Percentiles rank a stretch among this genome's conserved stretches.
Conservation (phyloP, 352 stramenopile species). For the Globisporangium canariense region DNA sequence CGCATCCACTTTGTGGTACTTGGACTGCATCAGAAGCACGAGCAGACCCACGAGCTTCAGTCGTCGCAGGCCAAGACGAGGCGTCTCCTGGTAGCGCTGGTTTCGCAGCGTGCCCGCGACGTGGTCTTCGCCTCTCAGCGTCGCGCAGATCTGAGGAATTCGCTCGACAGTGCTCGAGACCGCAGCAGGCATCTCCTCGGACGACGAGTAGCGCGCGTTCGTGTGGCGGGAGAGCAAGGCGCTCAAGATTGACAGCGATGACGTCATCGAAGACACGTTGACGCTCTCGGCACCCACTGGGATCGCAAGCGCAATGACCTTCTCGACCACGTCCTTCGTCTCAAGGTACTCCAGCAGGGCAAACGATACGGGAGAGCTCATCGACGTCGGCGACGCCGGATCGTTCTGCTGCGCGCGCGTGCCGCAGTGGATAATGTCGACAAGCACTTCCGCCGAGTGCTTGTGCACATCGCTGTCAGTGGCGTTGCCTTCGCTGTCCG, state of each 20-base stretch:
- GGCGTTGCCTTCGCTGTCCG: constrained; percentile 24
- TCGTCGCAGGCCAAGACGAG: constrained; percentile 66
- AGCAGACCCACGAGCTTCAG: constrained; percentile 80
- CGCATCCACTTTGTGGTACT: constrained; percentile 78
- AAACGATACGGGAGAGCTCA: constrained; percentile 53
- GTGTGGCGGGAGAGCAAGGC: constrained; percentile 73
- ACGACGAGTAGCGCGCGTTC: constrained; percentile 71
- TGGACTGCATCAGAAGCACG: constrained; percentile 79
- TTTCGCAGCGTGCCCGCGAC: constrained; percentile 71
- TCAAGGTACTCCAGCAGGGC: constrained; percentile 78
- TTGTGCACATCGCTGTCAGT: constrained; percentile 80
- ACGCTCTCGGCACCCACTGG: constrained; percentile 27
- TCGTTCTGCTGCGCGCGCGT: constrained; percentile 72
- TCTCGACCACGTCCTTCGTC: constrained; percentile 65
- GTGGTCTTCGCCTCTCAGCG: constrained; percentile 53
- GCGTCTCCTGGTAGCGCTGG: constrained; percentile 69
- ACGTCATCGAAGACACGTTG: constrained; percentile 73
- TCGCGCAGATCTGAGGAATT: constrained; percentile 64
- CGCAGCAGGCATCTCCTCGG: constrained; percentile 56
- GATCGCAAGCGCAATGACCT: constrained; percentile 60
- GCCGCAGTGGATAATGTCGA: constrained; percentile 85
- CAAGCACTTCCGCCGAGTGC: constrained; percentile 75
- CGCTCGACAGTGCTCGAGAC: constrained; percentile 51
- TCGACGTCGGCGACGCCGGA: constrained; percentile 54
- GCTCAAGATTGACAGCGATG: constrained; percentile 71